Base-by-base conservation (phyloP, 176 grass and related monocot species). In the Alloteropsis semialata region DNA sequence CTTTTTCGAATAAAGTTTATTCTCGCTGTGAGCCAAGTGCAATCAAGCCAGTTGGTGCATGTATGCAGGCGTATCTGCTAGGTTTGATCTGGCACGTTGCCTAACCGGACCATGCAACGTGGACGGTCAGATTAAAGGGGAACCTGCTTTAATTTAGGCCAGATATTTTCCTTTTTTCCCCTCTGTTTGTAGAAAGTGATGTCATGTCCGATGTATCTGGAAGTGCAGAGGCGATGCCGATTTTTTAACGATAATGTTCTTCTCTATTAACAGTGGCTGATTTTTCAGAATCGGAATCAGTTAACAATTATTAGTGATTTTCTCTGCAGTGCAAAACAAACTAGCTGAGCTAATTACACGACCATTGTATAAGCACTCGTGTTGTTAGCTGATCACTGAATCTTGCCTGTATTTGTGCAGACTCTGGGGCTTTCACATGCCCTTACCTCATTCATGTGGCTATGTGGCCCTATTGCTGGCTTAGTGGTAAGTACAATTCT, bases 391-490 rank as follows among this genome's bases (percentile, higher is more conserved):
- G 21, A 74, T 77, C 25, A 84, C 55, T 90, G 69, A 86, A 81
- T 29, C 75, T 74, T 67, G 12, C 29, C 14, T 39, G 15, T 75
- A 37, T 76, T 81, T 86, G 25, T 84, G 71, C 81, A 98, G 95
- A 93, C 92, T 11, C 87, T 98, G 17, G 95, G 92, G 64, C 84
- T 95, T 77, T 95, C 95, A 12, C 95, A 95, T 86, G 81, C 95
- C 2, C 92, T 98, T 19, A 91, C 88, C 77, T 98, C 95, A 51
- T 75, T 98, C 80, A 95, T 98, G 90, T 98, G 95, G 95, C 90
- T 98, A 58, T 98, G 92, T 68, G 95, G 92, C 12, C 95, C 92
- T 33, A 88, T 98, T 50, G 95, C 95, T 85, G 92, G 95, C 27
- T 86, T 98, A 72, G 74, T 98, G 68, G 92, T 98, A 73, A 94